Percentiles rank a stretch among this genome's conserved stretches.
Evolutionary conservation across 805 yeast species (phyloP).

Genomic region (Candida arabinofermentans): DNA sequence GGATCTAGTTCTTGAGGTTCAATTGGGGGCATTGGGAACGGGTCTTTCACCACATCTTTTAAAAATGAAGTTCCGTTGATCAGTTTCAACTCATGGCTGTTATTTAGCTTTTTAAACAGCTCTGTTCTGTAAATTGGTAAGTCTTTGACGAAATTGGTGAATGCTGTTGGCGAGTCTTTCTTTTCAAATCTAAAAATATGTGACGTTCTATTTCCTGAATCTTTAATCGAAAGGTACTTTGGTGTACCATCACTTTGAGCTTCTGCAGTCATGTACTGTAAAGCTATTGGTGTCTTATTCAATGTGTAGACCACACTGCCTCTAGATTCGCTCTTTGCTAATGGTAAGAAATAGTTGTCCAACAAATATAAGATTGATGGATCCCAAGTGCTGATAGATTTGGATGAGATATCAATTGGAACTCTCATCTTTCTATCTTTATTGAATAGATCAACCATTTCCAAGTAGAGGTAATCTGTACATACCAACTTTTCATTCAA

Average conservation of each 20-base stretch:
- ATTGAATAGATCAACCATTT: constrained; percentile 30
- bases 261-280: constrained; percentile 23
- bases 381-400: constrained; percentile 35
- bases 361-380: constrained; percentile 39
- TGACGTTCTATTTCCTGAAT: constrained; percentile 19
- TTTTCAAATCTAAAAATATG: constrained; percentile 18
- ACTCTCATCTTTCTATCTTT: constrained; percentile 22
- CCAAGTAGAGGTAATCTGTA: constrained; percentile 26
- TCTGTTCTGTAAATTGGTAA: constrained; percentile 15
- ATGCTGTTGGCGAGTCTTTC: constrained; percentile 19
- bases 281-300: constrained; percentile 24
- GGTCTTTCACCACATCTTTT: neutral
- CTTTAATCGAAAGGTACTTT: constrained; percentile 19
- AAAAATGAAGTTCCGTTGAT: constrained; percentile 21
- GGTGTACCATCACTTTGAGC: constrained; percentile 13
- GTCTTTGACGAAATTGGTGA: constrained; percentile 23
- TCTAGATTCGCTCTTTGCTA: constrained; percentile 18
- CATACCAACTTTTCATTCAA: constrained; percentile 29
- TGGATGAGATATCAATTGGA: constrained; percentile 21
- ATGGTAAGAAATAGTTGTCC: constrained; percentile 28
- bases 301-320: constrained; percentile 16
- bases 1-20: constrained; percentile 12
- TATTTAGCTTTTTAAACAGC: constrained; percentile 18
- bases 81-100: constrained; percentile 17
- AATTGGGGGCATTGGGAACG: constrained; percentile 5